Percentiles rank a stretch among this genome's conserved stretches.
phyloP scores from a whole-genome alignment of 495 filamentous ascomycete species.

The Tuber borchii region DNA sequence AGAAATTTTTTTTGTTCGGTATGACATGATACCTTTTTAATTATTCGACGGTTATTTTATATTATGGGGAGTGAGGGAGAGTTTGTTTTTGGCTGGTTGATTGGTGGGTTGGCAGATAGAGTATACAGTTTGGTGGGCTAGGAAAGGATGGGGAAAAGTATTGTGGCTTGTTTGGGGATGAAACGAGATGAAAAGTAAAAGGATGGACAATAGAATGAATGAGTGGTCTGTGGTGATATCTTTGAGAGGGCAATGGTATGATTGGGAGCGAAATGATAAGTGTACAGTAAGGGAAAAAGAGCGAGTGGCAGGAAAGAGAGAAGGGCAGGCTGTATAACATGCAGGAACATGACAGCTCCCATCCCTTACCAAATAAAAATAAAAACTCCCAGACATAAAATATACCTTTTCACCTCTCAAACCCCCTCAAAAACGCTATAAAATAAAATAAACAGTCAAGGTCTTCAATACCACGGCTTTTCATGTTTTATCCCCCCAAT shows the following conservation, averaged over 20 bases:
- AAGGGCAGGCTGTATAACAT: not conserved
- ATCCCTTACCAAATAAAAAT: not conserved
- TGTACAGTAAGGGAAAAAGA: not conserved
- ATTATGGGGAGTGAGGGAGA: not conserved
- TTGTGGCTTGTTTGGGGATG: not conserved
- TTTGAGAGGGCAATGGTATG: not conserved
- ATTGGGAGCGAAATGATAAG: not conserved
- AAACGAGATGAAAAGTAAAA: not conserved
- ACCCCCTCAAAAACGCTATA: not conserved
- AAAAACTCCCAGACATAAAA: not conserved
- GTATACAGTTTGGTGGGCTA: not conserved
- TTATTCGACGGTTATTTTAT: not conserved
- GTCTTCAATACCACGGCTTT: no score
- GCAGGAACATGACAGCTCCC: not conserved
- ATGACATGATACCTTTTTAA: not conserved
- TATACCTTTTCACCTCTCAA: not conserved
- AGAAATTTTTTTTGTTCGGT: constrained; percentile 4
- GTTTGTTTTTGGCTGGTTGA: not conserved
- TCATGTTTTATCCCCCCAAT: no score
- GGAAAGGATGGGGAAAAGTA: not conserved
- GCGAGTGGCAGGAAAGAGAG: not conserved
- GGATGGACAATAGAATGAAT: not conserved
- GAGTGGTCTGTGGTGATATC: not conserved
- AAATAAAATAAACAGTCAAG: constrained; percentile 7
- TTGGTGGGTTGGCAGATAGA: not conserved